These are phyloP conservation scores for Seiridium cupressi DNA, from an alignment of 2,329 filamentous ascomycete genomes.

Conservation along the genomic window DNA sequence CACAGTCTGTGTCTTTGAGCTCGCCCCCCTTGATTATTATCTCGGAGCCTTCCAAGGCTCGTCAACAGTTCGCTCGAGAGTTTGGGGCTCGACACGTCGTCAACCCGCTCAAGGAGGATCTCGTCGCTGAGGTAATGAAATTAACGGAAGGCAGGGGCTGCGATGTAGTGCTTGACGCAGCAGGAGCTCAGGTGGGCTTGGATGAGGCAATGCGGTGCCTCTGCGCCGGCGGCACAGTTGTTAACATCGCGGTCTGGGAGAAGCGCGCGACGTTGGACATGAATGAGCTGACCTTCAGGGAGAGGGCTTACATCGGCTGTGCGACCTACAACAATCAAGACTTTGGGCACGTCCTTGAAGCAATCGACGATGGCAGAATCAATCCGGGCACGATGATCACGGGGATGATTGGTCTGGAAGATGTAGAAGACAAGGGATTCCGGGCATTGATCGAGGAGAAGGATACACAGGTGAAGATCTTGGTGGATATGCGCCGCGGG, in stretches of 20 bases:
- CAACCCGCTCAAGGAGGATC: conserved; percentile 48
- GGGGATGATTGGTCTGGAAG: conserved; percentile 51
- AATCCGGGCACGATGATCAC: conserved; percentile 60
- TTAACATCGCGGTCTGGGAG: conserved; percentile 68
- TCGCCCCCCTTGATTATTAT: conserved; percentile 47
- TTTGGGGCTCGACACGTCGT: conserved; percentile 57
- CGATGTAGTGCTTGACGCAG: conserved; percentile 61
- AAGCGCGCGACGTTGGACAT: conserved; percentile 50
- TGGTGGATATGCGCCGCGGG: conserved; percentile 41
- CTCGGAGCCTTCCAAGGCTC: conserved; percentile 49
- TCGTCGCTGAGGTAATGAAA: conserved; percentile 42
- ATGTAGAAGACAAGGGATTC: conserved; percentile 58
- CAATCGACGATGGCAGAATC: conserved; percentile 44
- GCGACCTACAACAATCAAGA: conserved; percentile 30
- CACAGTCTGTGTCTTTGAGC: conserved; percentile 41
- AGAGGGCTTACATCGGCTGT: conserved; percentile 47
- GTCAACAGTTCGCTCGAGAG: conserved; percentile 48
- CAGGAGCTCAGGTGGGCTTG: conserved; percentile 53
- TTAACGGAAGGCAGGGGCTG: conserved; percentile 49
- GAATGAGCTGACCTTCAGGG: conserved; percentile 51
- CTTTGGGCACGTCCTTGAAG: conserved; percentile 55
- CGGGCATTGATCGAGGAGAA: conserved; percentile 56
- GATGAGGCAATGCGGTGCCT: conserved; percentile 46
- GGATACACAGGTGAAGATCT: conserved; percentile 62
- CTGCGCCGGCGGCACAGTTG: conserved; percentile 52